Conservation (phyloP, 441 rosid genomes). For the Populus tomentosa region DNA sequence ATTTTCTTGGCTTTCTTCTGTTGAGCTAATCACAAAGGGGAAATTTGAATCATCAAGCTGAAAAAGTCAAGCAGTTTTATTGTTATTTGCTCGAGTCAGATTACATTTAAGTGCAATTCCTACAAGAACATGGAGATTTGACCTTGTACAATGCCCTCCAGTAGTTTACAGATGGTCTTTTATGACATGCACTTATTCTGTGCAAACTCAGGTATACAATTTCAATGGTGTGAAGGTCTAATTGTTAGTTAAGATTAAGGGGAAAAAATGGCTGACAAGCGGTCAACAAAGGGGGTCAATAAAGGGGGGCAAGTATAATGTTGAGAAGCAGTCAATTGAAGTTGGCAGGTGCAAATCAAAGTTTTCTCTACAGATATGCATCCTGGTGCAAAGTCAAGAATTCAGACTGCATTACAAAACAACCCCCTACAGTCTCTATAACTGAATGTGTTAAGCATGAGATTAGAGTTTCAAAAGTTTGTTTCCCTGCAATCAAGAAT, state of each 20-base stretch:
- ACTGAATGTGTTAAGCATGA: constrained; percentile 9
- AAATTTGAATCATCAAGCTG: neutral
- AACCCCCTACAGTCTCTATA: constrained; percentile 1
- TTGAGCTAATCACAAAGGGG: neutral
- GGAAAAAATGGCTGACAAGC: neutral
- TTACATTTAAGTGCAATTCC: neutral
- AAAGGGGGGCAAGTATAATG: neutral
- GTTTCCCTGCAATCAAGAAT: constrained; percentile 5
- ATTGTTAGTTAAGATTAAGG: neutral
- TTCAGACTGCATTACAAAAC: neutral
- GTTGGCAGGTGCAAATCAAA: neutral
- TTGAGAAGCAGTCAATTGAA: neutral
- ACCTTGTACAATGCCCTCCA: neutral
- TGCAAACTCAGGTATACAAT: neutral
- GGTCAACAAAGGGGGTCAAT: neutral
- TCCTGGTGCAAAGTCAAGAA: neutral
- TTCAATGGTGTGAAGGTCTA: neutral
- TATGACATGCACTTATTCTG: neutral
- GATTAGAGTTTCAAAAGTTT: constrained; percentile 13
- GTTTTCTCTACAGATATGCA: neutral
- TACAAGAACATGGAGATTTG: neutral
- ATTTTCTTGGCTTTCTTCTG: neutral
- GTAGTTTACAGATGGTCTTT: constrained; percentile 3
- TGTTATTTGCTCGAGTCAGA: neutral
- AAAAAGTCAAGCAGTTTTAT: too few relatives aligned